Conservation (phyloP, 345 rosid species). For the Anastatica hierochuntica region DNA sequence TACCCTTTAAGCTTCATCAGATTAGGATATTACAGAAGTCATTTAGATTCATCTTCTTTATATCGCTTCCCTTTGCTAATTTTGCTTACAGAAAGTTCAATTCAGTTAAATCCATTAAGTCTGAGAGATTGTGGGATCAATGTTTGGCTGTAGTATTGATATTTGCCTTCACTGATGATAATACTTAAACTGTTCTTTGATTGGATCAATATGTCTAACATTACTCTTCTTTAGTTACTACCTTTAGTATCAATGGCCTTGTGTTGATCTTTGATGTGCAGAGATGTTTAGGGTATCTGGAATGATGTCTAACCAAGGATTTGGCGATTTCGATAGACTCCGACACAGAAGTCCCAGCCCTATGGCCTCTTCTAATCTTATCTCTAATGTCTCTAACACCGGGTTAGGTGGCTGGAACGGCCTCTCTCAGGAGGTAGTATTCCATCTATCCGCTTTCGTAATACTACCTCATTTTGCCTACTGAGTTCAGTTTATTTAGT, state of each 20-base stretch:
- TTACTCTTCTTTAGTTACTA: background rate
- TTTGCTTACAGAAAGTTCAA: background rate
- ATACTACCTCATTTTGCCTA: background rate
- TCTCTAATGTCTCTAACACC: conserved; percentile 63
- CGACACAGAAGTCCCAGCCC: conserved; percentile 98
- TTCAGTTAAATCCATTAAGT: background rate
- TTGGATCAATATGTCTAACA: background rate
- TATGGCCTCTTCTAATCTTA: conserved; percentile 91
- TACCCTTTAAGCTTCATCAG: background rate
- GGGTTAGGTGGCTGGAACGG: conserved; percentile 80
- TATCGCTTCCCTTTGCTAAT: background rate
- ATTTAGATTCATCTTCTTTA: background rate
- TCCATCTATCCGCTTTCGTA: background rate
- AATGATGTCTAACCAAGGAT: conserved; percentile 90
- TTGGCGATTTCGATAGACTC: conserved; percentile 79
- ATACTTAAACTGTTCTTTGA: too few relatives aligned
- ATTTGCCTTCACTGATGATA: too few relatives aligned
- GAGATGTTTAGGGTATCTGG: conserved; percentile 92
- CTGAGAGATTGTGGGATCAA: conserved; percentile 6
- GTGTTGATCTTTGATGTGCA: conserved; percentile 32
- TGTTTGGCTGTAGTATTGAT: too few relatives aligned
- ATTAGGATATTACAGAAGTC: background rate
- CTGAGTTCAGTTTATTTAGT: background rate
- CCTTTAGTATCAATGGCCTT: too few relatives aligned
- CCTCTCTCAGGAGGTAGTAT: conserved; percentile 65